These are phyloP conservation scores for Fusarium pilosicola DNA, from an alignment of 2,329 filamentous ascomycete genomes.

Conservation along the genomic window DNA sequence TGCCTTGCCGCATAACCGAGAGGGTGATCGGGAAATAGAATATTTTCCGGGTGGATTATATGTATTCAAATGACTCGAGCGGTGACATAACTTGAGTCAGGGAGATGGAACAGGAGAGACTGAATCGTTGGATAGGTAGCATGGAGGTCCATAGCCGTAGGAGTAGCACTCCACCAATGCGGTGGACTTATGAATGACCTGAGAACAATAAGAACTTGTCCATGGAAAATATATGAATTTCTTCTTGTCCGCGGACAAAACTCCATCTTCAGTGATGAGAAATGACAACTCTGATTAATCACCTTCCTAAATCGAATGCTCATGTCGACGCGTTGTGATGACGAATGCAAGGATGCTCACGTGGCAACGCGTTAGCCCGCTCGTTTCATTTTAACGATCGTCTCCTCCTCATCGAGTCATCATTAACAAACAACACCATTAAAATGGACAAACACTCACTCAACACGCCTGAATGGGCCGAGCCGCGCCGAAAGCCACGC, in stretches of 20 bases:
- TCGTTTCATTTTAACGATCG: not conserved
- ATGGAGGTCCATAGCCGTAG: not conserved
- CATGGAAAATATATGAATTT: not conserved
- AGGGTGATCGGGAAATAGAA: not conserved
- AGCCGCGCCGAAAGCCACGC: not conserved
- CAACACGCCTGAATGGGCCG: not conserved
- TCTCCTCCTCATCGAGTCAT: not conserved
- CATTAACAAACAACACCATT: not conserved
- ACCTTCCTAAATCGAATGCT: not conserved
- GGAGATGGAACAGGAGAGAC: too few species aligned
- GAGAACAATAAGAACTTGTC: not conserved
- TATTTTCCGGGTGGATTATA: not conserved
- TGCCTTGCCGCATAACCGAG: not conserved
- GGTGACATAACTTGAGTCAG: not conserved
- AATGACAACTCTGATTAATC: not conserved
- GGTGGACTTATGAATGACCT: not conserved
- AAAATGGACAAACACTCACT: slow-evolving; percentile 22
- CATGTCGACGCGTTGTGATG: not conserved
- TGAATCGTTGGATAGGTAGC: not conserved
- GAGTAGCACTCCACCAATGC: not conserved
- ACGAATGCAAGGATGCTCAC: slow-evolving; percentile 7
- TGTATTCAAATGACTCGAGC: not conserved
- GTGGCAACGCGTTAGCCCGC: slow-evolving; percentile 1
- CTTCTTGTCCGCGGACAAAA: not conserved
- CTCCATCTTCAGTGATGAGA: too few species aligned